Evolutionary conservation across 2,329 filamentous ascomycete genomes (phyloP).

Genomic region (Cercospora sp.): DNA sequence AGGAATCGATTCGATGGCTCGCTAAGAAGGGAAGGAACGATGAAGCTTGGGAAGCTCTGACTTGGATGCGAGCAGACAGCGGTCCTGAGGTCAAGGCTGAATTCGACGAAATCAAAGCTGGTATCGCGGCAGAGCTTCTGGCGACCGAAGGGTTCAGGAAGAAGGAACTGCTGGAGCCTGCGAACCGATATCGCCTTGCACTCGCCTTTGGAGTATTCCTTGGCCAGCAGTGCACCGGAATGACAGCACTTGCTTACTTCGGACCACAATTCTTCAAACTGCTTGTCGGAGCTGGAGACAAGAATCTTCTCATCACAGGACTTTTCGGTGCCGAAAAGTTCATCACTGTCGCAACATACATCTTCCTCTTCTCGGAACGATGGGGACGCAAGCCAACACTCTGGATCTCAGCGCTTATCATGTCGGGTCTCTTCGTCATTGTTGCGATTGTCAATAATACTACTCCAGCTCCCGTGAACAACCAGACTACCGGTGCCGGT

Average conservation of each 20-base stretch:
- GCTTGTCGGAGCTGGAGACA: slow-evolving; percentile 49
- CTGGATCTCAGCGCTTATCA: slow-evolving; percentile 35
- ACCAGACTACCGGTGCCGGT: slow-evolving; percentile 41
- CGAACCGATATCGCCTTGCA: slow-evolving; percentile 50
- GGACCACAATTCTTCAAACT: slow-evolving; percentile 58
- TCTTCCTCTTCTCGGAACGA: slow-evolving; percentile 54
- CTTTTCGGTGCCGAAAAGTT: slow-evolving; percentile 59
- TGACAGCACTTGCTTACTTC: slow-evolving; percentile 55
- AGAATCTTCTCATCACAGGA: slow-evolving; percentile 53
- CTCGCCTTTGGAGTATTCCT: slow-evolving; percentile 53
- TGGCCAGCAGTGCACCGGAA: slow-evolving; percentile 56
- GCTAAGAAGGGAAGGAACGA: slow-evolving; percentile 49
- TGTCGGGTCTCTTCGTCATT: slow-evolving; percentile 42
- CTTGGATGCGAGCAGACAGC: slow-evolving; percentile 54
- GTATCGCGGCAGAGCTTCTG: slow-evolving; percentile 49
- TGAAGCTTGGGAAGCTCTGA: slow-evolving; percentile 52
- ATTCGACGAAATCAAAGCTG: slow-evolving; percentile 54
- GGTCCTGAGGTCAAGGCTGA: slow-evolving; percentile 43
- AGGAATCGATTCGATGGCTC: slow-evolving; percentile 56
- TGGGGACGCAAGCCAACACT: slow-evolving; percentile 44
- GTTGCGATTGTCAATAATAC: slow-evolving; percentile 40
- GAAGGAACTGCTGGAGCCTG: slow-evolving; percentile 48
- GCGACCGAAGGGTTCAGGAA: slow-evolving; percentile 41
- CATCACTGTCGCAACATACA: slow-evolving; percentile 49
- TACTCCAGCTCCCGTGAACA: slow-evolving; percentile 30